These are phyloP conservation scores for Rhododendron kiyosumense DNA, from an alignment of 148 eudicot genomes.

Conservation along the genomic window DNA sequence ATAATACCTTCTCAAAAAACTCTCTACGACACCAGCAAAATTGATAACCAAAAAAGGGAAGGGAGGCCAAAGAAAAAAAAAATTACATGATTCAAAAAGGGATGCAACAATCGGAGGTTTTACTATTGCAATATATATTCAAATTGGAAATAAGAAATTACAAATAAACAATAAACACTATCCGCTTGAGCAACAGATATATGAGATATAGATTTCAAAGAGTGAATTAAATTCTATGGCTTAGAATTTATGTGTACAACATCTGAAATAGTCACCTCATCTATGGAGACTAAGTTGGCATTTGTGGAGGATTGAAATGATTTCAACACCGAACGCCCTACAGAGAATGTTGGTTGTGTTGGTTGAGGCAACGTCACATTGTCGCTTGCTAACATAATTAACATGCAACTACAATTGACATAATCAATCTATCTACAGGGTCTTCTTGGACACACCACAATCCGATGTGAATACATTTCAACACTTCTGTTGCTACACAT, in stretches of 20 bases:
- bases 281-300: neutral
- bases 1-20: too few species aligned
- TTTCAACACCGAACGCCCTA: neutral
- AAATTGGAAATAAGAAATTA: too few species aligned
- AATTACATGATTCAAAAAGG: too few species aligned
- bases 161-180: too few species aligned
- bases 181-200: too few species aligned
- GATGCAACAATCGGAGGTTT: too few species aligned
- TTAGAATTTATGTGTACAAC: neutral
- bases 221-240: too few species aligned
- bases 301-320: neutral
- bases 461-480: conserved; percentile 34
- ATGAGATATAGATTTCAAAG: too few species aligned
- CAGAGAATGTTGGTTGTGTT: conserved; percentile 19
- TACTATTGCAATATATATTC: too few species aligned
- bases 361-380: conserved; percentile 24
- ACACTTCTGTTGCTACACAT: conserved; percentile 19
- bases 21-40: too few species aligned
- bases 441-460: conserved; percentile 44
- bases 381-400: conserved; percentile 22
- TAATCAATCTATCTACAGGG: conserved; percentile 23
- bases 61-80: too few species aligned
- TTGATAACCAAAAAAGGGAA: too few species aligned
- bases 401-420: conserved; percentile 22
- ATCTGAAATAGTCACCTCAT: conserved; percentile 6